Base-by-base conservation (phyloP, 2,329 filamentous ascomycete genomes). In the Lachnellula arida region DNA sequence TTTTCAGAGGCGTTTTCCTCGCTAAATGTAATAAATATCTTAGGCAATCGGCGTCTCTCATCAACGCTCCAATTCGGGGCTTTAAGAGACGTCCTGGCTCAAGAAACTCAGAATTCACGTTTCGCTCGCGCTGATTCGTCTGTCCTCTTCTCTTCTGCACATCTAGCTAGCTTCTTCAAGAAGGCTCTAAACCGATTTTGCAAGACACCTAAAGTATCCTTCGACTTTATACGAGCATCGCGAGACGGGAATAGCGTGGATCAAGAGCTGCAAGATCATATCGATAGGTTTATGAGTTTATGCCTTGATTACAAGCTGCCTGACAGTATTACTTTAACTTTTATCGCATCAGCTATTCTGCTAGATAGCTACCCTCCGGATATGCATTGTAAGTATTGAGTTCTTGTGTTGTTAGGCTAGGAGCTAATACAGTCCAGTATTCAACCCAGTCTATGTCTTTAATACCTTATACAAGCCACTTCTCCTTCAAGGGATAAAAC, bases 351-450 rank as follows among this genome's bases (percentile, higher is more conserved):
- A 4, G 55, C 52, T 40, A 58, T 65, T 11, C 35, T 66, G 9
- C 52, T 63, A n/a, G 57, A 66, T 56, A 55, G 44, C 43, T 64
- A 63, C 49, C 53, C 58, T 12, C 56, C 54, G 37, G 49, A 55
- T 23, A 66, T 63, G 55, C 55, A 63, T 56, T 34, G 51, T 65
- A 56, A 60, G 60, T 55, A 50, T 49, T 49, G 22, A 54, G 43
- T 39, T 32, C 40, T 51, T 49, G 46, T 54, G n/a, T 15, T 14
- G 14, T 14, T 49, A 51, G 25, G 51, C 49, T 48, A 25, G 46
- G 15, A 14, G 15, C 53, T 59, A 46, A 59, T 28, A 19, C 9
- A 39, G 25, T 19, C 14, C 32, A 59, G 56, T 53, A 49, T 64
- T 64, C 28, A 58, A 53, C 34, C 54, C 54, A 42, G 46, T 40